phyloP scores from a whole-genome alignment of 2,329 filamentous ascomycete genomes.

The Paecilomyces niveus region DNA sequence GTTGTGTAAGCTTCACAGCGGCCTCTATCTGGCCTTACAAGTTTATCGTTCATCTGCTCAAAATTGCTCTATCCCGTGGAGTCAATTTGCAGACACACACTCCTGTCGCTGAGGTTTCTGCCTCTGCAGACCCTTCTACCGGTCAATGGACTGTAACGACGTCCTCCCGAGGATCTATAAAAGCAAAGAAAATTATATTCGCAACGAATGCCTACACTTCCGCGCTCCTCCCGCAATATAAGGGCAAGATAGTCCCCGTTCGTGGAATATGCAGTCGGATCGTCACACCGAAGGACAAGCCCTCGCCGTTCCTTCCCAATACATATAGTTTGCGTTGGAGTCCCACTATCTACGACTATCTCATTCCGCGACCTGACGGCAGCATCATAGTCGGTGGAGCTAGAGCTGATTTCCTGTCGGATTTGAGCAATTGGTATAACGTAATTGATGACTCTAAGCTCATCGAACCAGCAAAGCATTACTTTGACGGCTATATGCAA shows the following conservation, averaged over 20 bases:
- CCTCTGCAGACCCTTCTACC: slow-evolving; percentile 10
- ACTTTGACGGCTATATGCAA: slow-evolving; percentile 35
- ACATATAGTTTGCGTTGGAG: slow-evolving; percentile 58
- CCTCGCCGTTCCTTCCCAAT: slow-evolving; percentile 23
- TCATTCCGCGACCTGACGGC: slow-evolving; percentile 51
- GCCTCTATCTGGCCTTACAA: slow-evolving; percentile 61
- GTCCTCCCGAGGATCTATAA: slow-evolving; percentile 55
- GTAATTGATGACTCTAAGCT: slow-evolving; percentile 43
- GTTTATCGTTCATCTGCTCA: slow-evolving; percentile 65
- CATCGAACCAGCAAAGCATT: slow-evolving; percentile 35
- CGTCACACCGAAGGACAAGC: slow-evolving; percentile 14
- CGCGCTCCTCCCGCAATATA: slow-evolving; percentile 61
- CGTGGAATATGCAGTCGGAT: slow-evolving; percentile 47
- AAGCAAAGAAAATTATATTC: slow-evolving; percentile 59
- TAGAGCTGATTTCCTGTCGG: slow-evolving; percentile 37
- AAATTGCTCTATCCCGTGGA: slow-evolving; percentile 45
- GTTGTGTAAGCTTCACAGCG: slow-evolving; percentile 26
- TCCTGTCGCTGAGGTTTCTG: slow-evolving; percentile 29
- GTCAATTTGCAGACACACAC: slow-evolving; percentile 50
- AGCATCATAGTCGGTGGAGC: slow-evolving; percentile 58
- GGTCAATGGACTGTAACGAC: slow-evolving; percentile 59
- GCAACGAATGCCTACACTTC: slow-evolving; percentile 83
- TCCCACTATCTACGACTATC: slow-evolving; percentile 56
- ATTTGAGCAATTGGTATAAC: slow-evolving; percentile 39
- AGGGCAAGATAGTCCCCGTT: slow-evolving; percentile 67